A percentile compares a stretch with the other conserved stretches of the same genome.
Conservation (phyloP, 2,329 filamentous ascomycete genomes). For the Trichoderma atrobrunneum region DNA sequence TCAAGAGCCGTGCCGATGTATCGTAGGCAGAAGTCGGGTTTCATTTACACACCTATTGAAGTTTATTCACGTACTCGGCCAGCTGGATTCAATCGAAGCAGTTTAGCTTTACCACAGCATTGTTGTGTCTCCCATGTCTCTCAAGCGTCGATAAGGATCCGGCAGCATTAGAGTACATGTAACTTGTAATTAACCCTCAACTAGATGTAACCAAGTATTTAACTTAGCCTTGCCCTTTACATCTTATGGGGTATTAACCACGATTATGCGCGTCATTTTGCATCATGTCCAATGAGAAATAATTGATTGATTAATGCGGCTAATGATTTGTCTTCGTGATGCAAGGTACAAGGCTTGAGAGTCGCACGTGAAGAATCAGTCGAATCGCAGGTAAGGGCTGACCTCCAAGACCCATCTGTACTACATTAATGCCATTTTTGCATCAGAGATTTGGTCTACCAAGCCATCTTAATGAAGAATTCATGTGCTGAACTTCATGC, state of each 20-base stretch:
- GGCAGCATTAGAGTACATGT: background rate
- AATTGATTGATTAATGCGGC: background rate
- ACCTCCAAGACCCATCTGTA: background rate
- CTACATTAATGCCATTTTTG: background rate
- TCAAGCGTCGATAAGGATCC: background rate
- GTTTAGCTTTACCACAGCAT: no score
- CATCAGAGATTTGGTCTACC: background rate
- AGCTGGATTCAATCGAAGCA: no score
- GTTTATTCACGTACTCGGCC: no score
- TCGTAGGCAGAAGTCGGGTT: no score
- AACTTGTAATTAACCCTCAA: background rate
- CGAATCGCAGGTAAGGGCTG: background rate
- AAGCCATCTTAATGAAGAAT: rapidly evolving
- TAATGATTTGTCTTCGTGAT: background rate
- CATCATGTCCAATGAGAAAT: background rate
- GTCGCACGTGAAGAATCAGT: background rate
- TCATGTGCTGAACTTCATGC: rapidly evolving
- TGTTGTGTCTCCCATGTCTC: background rate
- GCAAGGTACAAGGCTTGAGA: background rate
- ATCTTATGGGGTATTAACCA: background rate
- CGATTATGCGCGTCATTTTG: background rate
- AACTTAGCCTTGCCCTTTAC: background rate
- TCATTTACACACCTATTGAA: no score
- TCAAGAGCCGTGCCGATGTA: background rate
- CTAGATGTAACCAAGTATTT: background rate